Evolutionary conservation across 176 grass and related monocot genomes (phyloP).

Genomic region (Triticum turgidum): DNA sequence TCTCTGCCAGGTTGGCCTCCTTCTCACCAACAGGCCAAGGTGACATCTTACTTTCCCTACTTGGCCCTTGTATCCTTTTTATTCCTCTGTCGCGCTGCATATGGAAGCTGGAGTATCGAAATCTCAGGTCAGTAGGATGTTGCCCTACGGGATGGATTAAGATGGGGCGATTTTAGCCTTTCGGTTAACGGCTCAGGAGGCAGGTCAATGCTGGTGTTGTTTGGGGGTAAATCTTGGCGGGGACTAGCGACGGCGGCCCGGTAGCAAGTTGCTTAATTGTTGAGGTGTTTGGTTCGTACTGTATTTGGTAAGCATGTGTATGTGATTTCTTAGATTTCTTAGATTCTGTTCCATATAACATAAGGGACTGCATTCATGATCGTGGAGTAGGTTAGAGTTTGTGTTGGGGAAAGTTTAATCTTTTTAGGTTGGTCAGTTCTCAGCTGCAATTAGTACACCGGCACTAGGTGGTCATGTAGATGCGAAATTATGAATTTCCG

Average conservation of each 20-base stretch:
- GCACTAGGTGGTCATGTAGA: neutral
- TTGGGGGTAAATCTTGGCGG: neutral
- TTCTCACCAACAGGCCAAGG: neutral
- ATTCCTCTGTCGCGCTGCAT: neutral
- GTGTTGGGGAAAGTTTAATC: neutral
- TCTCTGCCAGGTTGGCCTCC: conserved; percentile 20
- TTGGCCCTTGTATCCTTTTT: conserved; percentile 14
- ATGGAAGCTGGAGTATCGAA: neutral
- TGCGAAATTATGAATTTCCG: neutral
- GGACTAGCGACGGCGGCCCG: neutral
- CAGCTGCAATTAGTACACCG: neutral
- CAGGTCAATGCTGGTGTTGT: conserved; percentile 24
- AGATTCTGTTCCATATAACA: neutral
- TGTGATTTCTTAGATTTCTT: neutral
- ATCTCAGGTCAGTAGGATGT: neutral
- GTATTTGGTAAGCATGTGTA: too few relatives aligned
- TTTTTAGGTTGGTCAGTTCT: neutral
- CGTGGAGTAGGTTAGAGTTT: neutral
- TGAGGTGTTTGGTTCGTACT: neutral
- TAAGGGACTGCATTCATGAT: neutral
- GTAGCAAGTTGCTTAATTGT: neutral
- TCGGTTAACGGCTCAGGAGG: neutral
- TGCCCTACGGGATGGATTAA: neutral
- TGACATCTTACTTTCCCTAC: neutral
- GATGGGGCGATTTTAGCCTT: neutral